Evolutionary conservation across 768 basidiomycete species (phyloP), one percentile per base, ranked within the genome.

Genomic region (Podaxis carcinomalis): DNA sequence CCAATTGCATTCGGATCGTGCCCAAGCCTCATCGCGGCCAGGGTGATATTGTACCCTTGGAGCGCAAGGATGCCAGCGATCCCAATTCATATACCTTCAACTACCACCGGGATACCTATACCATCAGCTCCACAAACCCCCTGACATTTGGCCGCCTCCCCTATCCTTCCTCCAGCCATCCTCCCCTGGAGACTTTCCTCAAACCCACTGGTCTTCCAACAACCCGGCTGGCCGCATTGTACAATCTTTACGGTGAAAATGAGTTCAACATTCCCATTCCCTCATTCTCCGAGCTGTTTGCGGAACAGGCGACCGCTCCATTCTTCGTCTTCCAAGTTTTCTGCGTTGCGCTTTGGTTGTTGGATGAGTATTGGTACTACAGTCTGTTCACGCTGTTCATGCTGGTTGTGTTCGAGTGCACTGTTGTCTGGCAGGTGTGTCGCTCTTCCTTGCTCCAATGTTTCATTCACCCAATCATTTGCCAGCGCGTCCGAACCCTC

Each of bases 311-410:
- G 1, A 95, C 95, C 4, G 97, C 97, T 0, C 97, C 97, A 0
- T 99, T 99, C 83, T 99, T 99, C 74, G 97, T 99, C 27, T 99
- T 99, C 75, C 97, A 99, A 75, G 76, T 98, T 16, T 98, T 99
- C 75, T 98, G 97, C 64, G 97, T 98, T 1, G 94, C 92, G 0
- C 78, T 99, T 9, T 99, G 97, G 97, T 93, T 91, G 70, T 74
- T 99, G 67, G 97, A 99, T 68, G 97, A 98, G 72, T 99, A 98
- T 73, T 98, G 95, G 95, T 98, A 97, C 73, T 99, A 98, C 80
- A 90, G 91, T 59, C 73, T 99, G 42, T 99, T 99, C 77, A 98
- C 97, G 1, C 80, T 95, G 25, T 98, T 99, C 83, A 99, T 99
- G 97, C 81, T 99, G 37, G 77, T 99, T 51, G 90, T 97, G 64